A percentile compares a stretch with the other conserved stretches of the same genome.
These are phyloP conservation scores for Aspergillus aculeatus DNA, from an alignment of 2,329 filamentous ascomycete species.

Conservation along the genomic window DNA sequence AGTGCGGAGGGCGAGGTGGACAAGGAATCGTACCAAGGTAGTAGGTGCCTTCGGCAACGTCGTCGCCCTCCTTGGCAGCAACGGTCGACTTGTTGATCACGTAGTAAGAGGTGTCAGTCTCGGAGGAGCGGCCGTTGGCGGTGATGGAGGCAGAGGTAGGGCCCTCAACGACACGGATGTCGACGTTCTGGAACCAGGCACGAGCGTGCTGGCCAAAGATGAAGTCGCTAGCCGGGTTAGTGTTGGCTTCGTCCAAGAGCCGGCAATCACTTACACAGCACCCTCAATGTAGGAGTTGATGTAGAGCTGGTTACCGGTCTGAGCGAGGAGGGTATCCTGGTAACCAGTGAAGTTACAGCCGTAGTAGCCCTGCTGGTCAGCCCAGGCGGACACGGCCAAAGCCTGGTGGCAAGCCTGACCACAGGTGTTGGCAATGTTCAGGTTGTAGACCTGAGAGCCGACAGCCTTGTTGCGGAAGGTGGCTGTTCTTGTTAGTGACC, in stretches of 20 bases:
- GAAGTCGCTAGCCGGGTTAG: slow-evolving; percentile 44
- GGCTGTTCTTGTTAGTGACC: neutral
- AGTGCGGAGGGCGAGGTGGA: neutral
- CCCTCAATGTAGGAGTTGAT: slow-evolving; percentile 58
- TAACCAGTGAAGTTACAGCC: slow-evolving; percentile 55
- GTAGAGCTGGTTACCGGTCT: slow-evolving; percentile 57
- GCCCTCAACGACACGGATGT: slow-evolving; percentile 46
- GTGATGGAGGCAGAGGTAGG: slow-evolving; percentile 46
- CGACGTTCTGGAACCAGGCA: slow-evolving; percentile 53
- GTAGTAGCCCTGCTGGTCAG: slow-evolving; percentile 57
- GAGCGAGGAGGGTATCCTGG: slow-evolving; percentile 55
- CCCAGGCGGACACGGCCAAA: slow-evolving; percentile 54
- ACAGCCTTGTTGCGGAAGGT: slow-evolving; percentile 7
- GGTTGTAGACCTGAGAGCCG: slow-evolving; percentile 19
- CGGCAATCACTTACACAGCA: slow-evolving; percentile 37
- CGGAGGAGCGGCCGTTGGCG: slow-evolving; percentile 45
- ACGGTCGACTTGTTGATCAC: slow-evolving; percentile 57
- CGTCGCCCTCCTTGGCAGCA: slow-evolving; percentile 12
- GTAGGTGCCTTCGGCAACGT: slow-evolving; percentile 9
- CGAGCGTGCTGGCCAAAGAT: slow-evolving; percentile 57
- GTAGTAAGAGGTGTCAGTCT: slow-evolving; percentile 49
- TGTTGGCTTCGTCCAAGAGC: neutral
- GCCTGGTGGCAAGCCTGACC: slow-evolving; percentile 18
- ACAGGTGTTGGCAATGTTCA: slow-evolving; percentile 20
- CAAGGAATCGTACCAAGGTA: slow-evolving; percentile 6